Conservation (phyloP, 495 filamentous ascomycete species). For the Annulohypoxylon bovei region DNA sequence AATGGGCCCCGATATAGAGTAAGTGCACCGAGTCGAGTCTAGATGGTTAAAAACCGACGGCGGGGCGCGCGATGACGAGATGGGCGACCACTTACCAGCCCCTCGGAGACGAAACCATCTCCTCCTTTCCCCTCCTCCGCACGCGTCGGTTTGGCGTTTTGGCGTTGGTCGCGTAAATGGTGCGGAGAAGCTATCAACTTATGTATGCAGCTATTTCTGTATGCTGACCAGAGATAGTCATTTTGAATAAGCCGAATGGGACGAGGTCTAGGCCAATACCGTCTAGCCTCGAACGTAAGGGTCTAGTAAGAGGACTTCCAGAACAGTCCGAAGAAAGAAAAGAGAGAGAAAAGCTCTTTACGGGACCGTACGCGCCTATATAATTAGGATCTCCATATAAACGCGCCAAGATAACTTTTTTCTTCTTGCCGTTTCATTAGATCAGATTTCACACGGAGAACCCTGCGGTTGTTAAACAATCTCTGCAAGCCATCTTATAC, state of each 20-base stretch:
- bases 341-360: constrained; percentile 20
- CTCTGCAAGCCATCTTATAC: constrained; percentile 25
- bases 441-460: background rate
- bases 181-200: constrained; percentile 21
- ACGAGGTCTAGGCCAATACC: constrained; percentile 6
- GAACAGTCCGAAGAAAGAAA: constrained; percentile 1
- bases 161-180: constrained; percentile 28
- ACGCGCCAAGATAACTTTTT: constrained; percentile 32
- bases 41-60: constrained; percentile 5
- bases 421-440: constrained; percentile 4
- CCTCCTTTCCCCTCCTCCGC: constrained; percentile 4
- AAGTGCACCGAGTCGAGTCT: background rate
- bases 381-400: constrained; percentile 30
- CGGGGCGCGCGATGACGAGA: constrained; percentile 28
- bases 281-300: constrained; percentile 11
- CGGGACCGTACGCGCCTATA: constrained; percentile 15
- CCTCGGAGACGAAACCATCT: constrained; percentile 15
- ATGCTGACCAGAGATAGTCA: constrained; percentile 13
- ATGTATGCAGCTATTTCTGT: constrained; percentile 25
- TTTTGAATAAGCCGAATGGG: constrained; percentile 18
- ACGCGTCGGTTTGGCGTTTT: constrained; percentile 43
- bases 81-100: constrained; percentile 17
- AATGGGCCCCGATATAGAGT: constrained; percentile 8
- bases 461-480: constrained; percentile 22
- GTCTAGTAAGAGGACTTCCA: constrained; percentile 9